Conservation (phyloP, 441 rosid genomes). For the Metrosideros polymorpha region DNA sequence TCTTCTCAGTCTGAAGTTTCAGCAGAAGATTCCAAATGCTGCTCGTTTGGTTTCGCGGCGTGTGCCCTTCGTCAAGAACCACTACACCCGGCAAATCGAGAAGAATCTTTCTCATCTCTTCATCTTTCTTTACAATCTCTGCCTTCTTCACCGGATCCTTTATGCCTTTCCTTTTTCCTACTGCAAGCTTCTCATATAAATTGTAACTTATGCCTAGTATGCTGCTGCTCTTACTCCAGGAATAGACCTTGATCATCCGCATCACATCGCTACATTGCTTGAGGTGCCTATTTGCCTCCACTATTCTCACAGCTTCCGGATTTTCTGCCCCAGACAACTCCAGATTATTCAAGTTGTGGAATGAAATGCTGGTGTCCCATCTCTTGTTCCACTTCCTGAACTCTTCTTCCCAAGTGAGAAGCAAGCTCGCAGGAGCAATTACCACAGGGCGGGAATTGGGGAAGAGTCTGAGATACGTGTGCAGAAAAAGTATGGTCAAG, state of each 20-base stretch:
- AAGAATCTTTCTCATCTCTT: slow-evolving; percentile 22
- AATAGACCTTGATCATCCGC: slow-evolving; percentile 45
- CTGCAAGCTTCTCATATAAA: slow-evolving; percentile 38
- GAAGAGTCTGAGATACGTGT: slow-evolving; percentile 33
- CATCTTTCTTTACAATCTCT: neutral
- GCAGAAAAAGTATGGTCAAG: slow-evolving; percentile 51
- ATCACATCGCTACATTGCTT: neutral
- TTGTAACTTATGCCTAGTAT: slow-evolving; percentile 57
- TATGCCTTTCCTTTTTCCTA: neutral
- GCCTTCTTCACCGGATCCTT: neutral
- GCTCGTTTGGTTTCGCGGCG: slow-evolving; percentile 48
- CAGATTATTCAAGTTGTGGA: slow-evolving; percentile 36
- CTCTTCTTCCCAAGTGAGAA: slow-evolving; percentile 68
- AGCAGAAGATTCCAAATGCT: slow-evolving; percentile 48
- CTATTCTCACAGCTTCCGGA: slow-evolving; percentile 11
- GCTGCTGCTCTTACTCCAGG: slow-evolving; percentile 42
- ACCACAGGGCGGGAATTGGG: slow-evolving; percentile 53
- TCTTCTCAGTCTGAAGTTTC: slow-evolving; percentile 37
- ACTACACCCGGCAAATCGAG: slow-evolving; percentile 46
- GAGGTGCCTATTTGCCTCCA: neutral
- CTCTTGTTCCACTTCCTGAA: slow-evolving; percentile 47
- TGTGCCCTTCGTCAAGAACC: slow-evolving; percentile 79
- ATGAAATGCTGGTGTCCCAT: slow-evolving; percentile 15
- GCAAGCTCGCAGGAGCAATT: slow-evolving; percentile 50
- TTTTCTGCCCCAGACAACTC: slow-evolving; percentile 39